Evolutionary conservation across 495 filamentous ascomycete genomes (phyloP).

Genomic region (Tuber magnatum): DNA sequence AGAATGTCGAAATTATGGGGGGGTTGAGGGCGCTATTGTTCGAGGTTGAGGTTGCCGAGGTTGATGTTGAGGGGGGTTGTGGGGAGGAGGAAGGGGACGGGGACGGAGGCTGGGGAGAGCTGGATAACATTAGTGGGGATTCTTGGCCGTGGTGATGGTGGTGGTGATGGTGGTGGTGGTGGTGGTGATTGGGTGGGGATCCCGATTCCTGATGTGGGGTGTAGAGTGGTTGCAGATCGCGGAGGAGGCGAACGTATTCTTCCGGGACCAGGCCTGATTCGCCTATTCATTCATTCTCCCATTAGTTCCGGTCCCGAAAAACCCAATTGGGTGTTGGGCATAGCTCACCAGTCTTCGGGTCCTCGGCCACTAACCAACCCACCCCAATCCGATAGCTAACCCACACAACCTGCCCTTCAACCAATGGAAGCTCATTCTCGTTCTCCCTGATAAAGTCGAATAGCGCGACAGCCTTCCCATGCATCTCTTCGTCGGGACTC

Average conservation of each 20-base stretch:
- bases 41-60: constrained; percentile 38
- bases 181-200: constrained; percentile 7
- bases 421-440: constrained; percentile 87
- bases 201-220: constrained; percentile 35
- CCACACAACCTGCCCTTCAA: constrained; percentile 92
- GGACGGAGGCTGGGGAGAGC: constrained; percentile 44
- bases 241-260: constrained; percentile 87
- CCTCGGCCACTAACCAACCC: constrained; percentile 94
- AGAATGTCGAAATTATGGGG: constrained; percentile 65
- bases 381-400: constrained; percentile 93
- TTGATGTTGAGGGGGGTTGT: constrained; percentile 9
- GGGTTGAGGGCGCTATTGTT: constrained; percentile 55
- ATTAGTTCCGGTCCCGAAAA: constrained; percentile 22
- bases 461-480: constrained; percentile 89
- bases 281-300: constrained; percentile 15
- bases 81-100: constrained; percentile 27
- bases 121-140: constrained; percentile 11
- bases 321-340: constrained; percentile 1
- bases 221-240: constrained; percentile 72
- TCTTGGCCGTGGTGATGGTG: background rate
- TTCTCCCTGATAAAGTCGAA: constrained; percentile 94
- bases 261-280: constrained; percentile 88
- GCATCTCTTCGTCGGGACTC: constrained; percentile 94
- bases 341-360: constrained; percentile 68
- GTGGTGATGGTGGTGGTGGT: no score